Evolutionary conservation across 2,329 filamentous ascomycete species (phyloP).

Genomic region (Arthrobotrys conoides): DNA sequence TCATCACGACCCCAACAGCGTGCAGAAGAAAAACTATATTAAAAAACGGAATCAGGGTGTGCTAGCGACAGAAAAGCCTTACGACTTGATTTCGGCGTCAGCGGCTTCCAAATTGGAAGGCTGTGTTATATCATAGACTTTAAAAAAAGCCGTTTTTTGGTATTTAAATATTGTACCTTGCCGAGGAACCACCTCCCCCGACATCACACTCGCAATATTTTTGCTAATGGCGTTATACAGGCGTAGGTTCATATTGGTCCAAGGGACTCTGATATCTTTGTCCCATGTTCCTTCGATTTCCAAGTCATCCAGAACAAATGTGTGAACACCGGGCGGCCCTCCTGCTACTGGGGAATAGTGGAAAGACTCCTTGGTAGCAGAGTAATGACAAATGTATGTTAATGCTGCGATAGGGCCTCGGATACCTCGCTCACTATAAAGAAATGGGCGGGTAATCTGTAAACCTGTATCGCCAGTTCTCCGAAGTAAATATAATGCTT

Average conservation of each 20-base stretch:
- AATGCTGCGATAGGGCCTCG: background rate
- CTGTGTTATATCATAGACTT: slow-evolving; percentile 30
- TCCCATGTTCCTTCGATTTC: background rate
- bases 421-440: background rate
- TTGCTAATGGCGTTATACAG: background rate
- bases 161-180: background rate
- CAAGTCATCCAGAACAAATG: background rate
- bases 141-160: slow-evolving; percentile 5
- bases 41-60: too few species aligned
- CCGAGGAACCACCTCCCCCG: background rate
- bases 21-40: too few species aligned
- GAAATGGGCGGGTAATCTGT: slow-evolving; percentile 1
- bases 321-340: background rate
- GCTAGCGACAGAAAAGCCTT: background rate
- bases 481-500: background rate
- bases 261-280: background rate
- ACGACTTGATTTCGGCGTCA: slow-evolving; percentile 29
- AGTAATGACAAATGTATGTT: slow-evolving; percentile 11
- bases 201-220: slow-evolving; percentile 4
- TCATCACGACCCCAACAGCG: too few species aligned
- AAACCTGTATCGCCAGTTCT: background rate
- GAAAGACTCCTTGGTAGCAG: background rate
- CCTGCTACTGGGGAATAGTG: background rate
- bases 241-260: background rate
- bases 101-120: background rate